Base-by-base conservation (phyloP, 2,329 filamentous ascomycete species). In the Coniochaeta ligniaria region DNA sequence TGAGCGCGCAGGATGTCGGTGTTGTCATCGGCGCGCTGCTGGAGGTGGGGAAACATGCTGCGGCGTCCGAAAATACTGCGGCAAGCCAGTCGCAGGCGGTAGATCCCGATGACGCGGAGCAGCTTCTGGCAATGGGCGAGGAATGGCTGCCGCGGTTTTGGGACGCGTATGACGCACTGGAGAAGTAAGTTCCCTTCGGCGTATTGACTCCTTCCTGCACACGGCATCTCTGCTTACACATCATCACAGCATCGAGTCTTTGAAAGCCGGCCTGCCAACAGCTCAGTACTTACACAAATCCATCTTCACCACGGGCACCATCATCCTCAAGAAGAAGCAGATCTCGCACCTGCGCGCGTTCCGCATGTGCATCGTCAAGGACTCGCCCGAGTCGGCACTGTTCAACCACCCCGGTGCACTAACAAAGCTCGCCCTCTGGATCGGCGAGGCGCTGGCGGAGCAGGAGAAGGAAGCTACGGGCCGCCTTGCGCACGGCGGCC, bases 321-420 rank as follows among this genome's bases (percentile, higher is more conserved):
- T 91, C 0, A 81, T 99, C 31, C 90, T 99, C 62, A 91, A 92
- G 66, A 99, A 99, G 76, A 89, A 90, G 61, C 93, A 97, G 69
- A 96, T 99, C 71, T 90, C 92, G 41, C 92, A 97, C 72, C 80
- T 99, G 17, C 87, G 92, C 56, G 90, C 94, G 0, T 99, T 98
- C 73, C 90, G 95, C 57, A 92, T 99, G 82, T 96, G 91, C 36
- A 90, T 98, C 4, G 92, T 99, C 67, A 96, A 96, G 71, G 95
- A 98, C 69, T 92, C 94, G 0, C 92, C 93, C 0, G 95, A 98
- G 67, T 89, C 96, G 0, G 77, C 84, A n/a, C 82, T 98, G 12
- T 99, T 99, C 75, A 92, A 89, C 0, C 94, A 98, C 69, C 93
- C 95, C 0, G 91, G 93, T 6, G 95, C 95, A 1, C 78, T 99